Conservation (phyloP, 2,329 filamentous ascomycete genomes). For the Biscogniauxia mediterranea region DNA sequence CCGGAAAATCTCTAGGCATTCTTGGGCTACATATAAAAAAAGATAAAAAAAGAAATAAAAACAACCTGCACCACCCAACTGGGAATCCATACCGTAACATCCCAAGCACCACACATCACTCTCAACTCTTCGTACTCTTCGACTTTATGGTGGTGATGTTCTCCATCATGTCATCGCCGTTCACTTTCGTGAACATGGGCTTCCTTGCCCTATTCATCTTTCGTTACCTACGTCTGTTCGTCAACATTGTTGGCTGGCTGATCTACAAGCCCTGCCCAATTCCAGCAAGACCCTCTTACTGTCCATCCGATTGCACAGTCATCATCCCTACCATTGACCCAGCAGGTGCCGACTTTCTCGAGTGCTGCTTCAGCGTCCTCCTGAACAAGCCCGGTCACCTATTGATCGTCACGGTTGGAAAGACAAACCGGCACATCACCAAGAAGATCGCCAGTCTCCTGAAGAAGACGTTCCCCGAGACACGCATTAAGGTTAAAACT, state of each 20-base stretch:
- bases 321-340: conserved; percentile 53
- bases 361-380: conserved; percentile 41
- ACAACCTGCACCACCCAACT: too few relatives aligned
- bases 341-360: conserved; percentile 37
- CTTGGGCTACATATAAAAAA: too few relatives aligned
- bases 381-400: conserved; percentile 38
- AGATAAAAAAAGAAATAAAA: too few relatives aligned
- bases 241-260: conserved; percentile 1
- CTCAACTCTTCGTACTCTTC: neutral
- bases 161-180: neutral
- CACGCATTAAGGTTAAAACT: conserved; percentile 32
- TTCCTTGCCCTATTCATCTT: neutral
- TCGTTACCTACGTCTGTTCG: neutral
- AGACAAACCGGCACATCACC: conserved; percentile 22
- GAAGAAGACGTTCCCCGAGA: conserved; percentile 11
- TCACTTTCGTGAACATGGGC: neutral
- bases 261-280: conserved; percentile 1
- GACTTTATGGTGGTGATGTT: neutral
- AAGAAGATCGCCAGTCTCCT: conserved; percentile 10
- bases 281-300: neutral
- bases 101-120: too few relatives aligned
- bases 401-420: conserved; percentile 46
- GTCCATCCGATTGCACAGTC: conserved; percentile 43
- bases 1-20: too few relatives aligned
- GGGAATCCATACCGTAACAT: too few relatives aligned